Base-by-base conservation (phyloP, 805 yeast genomes). In the Peterozyma toletana region DNA sequence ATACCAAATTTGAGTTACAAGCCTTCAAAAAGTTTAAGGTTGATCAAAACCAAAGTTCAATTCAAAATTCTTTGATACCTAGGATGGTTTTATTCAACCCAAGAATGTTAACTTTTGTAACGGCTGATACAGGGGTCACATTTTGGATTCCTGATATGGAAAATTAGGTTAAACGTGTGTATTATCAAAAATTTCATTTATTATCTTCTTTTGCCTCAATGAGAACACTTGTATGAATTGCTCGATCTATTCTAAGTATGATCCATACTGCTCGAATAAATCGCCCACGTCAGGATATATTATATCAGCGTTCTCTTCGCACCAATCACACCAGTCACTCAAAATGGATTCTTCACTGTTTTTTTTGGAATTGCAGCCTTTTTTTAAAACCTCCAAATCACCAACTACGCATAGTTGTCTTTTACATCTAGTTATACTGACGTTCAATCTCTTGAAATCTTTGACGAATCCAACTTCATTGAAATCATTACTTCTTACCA, bases 361-460 rank as follows among this genome's bases (percentile, higher is more conserved):
- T 21, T 21, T 21, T 7, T 21, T 21, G 7, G 27, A 21, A 7
- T 21, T 21, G 27, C 27, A 21, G 27, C 27, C 27, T 16, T 69
- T 60, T 38, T 68, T 66, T 43, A 89, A 64, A 2, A 87, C 74
- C 53, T 86, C 96, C 70, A 85, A 72, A 58, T 93, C 95, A 1
- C 97, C 98, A 42, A 93, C 66, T 1, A 91, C 75, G 55, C 93
- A 86, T 6, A 91, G 66, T 53, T 90, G 97, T 47, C 91, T 68
- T 55, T 83, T 80, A 5, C 96, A 86, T 51, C 99, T 71, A 0
- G 98, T 90, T 58, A 91, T 88, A 1, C 97, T 96, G 16, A 91
- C 99, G 57, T 91, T 91, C 38, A 90, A 67, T 52, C 99, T 73
- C 55, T 93, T 67, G 43, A 75, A 72, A 52, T 91, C 97, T 18